Conservation (phyloP, 2,329 filamentous ascomycete genomes). For the Hirsutella rhossiliensis region DNA sequence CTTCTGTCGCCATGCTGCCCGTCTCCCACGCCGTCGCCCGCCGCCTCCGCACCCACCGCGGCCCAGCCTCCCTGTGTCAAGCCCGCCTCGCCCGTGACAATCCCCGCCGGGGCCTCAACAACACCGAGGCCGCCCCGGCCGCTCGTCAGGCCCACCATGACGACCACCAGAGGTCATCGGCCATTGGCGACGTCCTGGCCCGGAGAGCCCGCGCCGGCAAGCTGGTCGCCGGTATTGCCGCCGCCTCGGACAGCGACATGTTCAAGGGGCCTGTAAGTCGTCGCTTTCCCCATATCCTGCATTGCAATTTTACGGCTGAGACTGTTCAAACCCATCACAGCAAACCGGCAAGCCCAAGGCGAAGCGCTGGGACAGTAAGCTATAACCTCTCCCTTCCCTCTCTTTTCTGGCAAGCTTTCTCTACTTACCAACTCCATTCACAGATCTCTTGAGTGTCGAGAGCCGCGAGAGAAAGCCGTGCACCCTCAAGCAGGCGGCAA, state of each 20-base stretch:
- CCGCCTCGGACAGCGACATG: slow-evolving; percentile 64
- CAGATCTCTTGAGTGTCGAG: slow-evolving; percentile 45
- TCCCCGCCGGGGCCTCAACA: slow-evolving; percentile 8
- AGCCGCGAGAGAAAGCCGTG: slow-evolving; percentile 48
- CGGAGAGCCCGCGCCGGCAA: slow-evolving; percentile 56
- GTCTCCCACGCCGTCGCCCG: not conserved
- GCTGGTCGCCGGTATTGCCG: slow-evolving; percentile 64
- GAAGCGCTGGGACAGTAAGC: slow-evolving; percentile 75
- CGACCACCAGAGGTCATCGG: slow-evolving; percentile 11
- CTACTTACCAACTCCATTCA: not conserved
- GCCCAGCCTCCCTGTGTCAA: too few relatives aligned
- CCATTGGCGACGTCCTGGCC: slow-evolving; percentile 17
- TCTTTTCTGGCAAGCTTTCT: not conserved
- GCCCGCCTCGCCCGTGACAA: too few relatives aligned
- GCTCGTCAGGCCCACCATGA: slow-evolving; percentile 12
- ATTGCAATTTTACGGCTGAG: not conserved
- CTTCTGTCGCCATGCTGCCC: slow-evolving; percentile 1
- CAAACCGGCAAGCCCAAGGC: slow-evolving; percentile 56
- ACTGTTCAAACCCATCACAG: slow-evolving; percentile 8
- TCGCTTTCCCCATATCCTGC: not conserved
- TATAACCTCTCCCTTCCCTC: not conserved
- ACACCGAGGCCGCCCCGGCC: slow-evolving; percentile 12
- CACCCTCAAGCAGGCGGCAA: slow-evolving; percentile 74
- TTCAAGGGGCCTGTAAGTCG: slow-evolving; percentile 61
- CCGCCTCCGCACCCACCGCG: not conserved